These are phyloP conservation scores for Entoloma clypeatum DNA, from an alignment of 1,284 basidiomycete species.

Conservation along the genomic window DNA sequence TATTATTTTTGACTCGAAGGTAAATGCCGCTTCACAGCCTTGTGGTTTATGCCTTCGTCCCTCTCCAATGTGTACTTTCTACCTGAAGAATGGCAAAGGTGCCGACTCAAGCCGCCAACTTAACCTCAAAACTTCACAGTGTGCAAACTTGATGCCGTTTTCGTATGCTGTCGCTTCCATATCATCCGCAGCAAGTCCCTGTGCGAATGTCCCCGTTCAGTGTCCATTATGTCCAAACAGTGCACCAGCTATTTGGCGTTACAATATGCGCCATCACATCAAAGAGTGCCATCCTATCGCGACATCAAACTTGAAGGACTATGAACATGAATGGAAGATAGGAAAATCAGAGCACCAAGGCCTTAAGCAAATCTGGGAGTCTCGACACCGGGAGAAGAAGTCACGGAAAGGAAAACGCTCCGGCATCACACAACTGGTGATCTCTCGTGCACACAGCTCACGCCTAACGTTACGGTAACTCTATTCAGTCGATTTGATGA, in stretches of 20 bases:
- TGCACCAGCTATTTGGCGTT: neutral
- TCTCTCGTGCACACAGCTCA: neutral
- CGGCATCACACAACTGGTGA: neutral
- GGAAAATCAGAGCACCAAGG: neutral
- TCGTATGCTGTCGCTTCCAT: neutral
- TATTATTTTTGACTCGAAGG: neutral
- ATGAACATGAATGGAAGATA: neutral
- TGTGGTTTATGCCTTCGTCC: constrained; percentile 7
- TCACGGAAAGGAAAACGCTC: neutral
- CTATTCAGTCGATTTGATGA: no score
- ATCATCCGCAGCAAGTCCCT: neutral
- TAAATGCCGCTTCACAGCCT: neutral
- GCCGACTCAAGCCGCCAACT: neutral
- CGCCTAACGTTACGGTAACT: no score
- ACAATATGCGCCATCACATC: neutral
- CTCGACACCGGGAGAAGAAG: no score
- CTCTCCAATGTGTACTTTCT: constrained; percentile 2
- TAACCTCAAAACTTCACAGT: neutral
- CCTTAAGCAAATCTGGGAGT: neutral
- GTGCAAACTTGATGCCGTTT: neutral
- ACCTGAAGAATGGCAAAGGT: constrained; percentile 6
- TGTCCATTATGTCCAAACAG: neutral
- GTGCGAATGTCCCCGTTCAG: neutral
- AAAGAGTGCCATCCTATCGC: neutral
- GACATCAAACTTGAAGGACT: neutral